Evolutionary conservation across 257 asterid genomes (phyloP).

Genomic region (Primulina tabacum): DNA sequence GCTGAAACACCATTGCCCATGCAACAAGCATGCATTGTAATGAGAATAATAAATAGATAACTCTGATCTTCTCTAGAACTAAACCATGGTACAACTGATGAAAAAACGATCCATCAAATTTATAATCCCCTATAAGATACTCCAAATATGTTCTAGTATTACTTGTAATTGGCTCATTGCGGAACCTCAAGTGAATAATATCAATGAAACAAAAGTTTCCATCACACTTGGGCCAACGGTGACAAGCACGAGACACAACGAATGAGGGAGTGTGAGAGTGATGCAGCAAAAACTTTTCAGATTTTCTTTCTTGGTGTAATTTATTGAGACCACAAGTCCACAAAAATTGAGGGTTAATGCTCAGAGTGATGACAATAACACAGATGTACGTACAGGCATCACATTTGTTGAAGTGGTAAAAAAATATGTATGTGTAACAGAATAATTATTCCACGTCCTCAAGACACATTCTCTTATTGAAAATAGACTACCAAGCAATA

Average conservation of each 20-base stretch:
- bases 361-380: neutral
- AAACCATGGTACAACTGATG: conserved; percentile 5
- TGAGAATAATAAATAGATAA: neutral
- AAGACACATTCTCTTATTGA: neutral
- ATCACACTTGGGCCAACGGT: neutral
- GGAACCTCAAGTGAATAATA: neutral
- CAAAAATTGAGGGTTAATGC: neutral
- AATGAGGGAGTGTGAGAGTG: neutral
- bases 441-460: neutral
- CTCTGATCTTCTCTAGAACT: neutral
- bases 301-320: too few relatives aligned
- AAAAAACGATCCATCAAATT: neutral
- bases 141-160: neutral
- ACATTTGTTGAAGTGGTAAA: neutral
- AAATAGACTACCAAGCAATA: neutral
- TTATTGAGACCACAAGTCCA: neutral
- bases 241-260: neutral
- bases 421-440: neutral
- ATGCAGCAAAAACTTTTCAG: neutral
- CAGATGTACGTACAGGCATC: neutral
- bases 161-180: neutral
- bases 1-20: neutral
- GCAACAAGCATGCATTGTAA: conserved; percentile 6
- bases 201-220: neutral
- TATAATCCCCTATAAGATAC: neutral